Conservation (phyloP, 495 filamentous ascomycete genomes). For the Sphaerosporella brunnea region DNA sequence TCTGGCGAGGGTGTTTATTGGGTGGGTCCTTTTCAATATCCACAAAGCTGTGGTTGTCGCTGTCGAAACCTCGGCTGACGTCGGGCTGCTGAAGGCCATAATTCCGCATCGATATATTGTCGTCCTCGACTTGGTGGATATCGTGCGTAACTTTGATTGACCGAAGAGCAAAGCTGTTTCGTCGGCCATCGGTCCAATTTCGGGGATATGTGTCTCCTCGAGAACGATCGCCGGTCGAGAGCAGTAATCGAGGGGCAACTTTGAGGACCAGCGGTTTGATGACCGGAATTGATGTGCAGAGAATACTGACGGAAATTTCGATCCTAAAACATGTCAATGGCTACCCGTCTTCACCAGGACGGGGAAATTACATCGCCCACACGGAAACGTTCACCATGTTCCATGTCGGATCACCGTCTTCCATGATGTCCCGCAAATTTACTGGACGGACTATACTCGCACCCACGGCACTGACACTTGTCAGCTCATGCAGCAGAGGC, state of each 20-base stretch:
- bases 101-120: not conserved
- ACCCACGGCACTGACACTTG: not conserved
- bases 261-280: constrained; percentile 28
- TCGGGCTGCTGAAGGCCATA: constrained; percentile 1
- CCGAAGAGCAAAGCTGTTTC: not conserved
- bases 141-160: constrained; percentile 7
- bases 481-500: not conserved
- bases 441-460: constrained; percentile 2
- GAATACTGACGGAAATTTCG: constrained; percentile 33
- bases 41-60: no score
- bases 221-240: constrained; percentile 7
- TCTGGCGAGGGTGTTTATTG: no score
- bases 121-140: constrained; percentile 4
- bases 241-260: constrained; percentile 26
- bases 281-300: constrained; percentile 34
- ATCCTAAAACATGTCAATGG: constrained; percentile 29
- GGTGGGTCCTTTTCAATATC: no score
- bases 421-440: constrained; percentile 3
- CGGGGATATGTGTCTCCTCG: constrained; percentile 1
- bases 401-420: constrained; percentile 6
- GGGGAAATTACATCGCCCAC: not conserved
- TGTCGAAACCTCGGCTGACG: not conserved
- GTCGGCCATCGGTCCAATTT: constrained; percentile 1
- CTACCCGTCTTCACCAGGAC: not conserved
- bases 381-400: constrained; percentile 5